These are phyloP conservation scores for Yarrowia galli DNA, from an alignment of 1,139 yeast genomes.

Conservation along the genomic window DNA sequence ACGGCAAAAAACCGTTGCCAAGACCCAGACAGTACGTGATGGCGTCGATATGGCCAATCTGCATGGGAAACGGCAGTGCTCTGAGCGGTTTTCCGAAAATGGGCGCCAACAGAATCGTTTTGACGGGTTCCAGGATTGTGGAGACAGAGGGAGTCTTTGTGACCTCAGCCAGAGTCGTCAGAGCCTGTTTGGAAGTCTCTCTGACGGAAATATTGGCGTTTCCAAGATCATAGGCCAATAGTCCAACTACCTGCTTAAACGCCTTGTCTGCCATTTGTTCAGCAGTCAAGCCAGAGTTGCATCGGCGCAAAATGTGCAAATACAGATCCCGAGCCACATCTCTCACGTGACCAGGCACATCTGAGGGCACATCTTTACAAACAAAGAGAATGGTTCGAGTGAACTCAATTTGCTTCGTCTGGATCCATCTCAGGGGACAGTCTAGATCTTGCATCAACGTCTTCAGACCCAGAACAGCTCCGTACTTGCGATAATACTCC, in stretches of 20 bases:
- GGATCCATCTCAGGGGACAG: conserved; percentile 76
- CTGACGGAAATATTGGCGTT: conserved; percentile 86
- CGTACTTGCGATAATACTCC: conserved; percentile 81
- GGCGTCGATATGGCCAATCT: conserved; percentile 97
- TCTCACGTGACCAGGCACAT: conserved; percentile 82
- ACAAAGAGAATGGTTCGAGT: conserved; percentile 89
- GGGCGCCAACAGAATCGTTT: conserved; percentile 82
- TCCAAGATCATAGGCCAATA: conserved; percentile 89
- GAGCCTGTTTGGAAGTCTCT: conserved; percentile 77
- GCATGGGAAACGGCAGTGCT: conserved; percentile 98
- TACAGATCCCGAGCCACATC: conserved; percentile 74
- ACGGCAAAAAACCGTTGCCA: conserved; percentile 80
- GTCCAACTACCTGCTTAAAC: conserved; percentile 84
- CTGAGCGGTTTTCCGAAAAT: conserved; percentile 96
- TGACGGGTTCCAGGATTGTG: conserved; percentile 80
- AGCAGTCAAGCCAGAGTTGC: conserved; percentile 66
- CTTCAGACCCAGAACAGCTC: conserved; percentile 85
- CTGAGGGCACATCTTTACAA: conserved; percentile 86
- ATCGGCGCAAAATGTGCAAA: conserved; percentile 66
- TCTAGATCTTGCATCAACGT: conserved; percentile 72
- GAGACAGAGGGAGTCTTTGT: conserved; percentile 70
- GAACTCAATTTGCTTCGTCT: conserved; percentile 78
- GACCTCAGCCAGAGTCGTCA: conserved; percentile 70
- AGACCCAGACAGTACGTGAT: conserved; percentile 86
- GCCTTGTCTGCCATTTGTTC: conserved; percentile 67